Evolutionary conservation across 106 monocot species (phyloP).

Genomic region (Posidonia australis): DNA sequence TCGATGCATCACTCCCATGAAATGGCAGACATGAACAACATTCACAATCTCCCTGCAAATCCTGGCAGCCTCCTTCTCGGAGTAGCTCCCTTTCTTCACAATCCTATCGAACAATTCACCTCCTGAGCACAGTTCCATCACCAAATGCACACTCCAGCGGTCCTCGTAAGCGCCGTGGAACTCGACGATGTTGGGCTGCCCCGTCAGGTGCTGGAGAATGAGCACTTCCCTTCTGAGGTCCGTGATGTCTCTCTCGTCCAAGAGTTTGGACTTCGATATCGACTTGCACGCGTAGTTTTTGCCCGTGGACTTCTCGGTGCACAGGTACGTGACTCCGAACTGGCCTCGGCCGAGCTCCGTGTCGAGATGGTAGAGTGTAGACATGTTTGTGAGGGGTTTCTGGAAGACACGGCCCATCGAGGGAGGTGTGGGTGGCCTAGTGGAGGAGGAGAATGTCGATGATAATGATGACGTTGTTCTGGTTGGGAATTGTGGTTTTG

Average conservation of each 20-base stretch:
- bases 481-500: neutral
- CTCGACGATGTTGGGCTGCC: conserved; percentile 25
- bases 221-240: conserved; percentile 13
- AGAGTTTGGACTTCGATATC: conserved; percentile 7
- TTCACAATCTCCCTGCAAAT: conserved; percentile 19
- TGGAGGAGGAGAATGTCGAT: neutral
- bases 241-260: conserved; percentile 2
- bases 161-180: conserved; percentile 25
- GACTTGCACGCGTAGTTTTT: conserved; percentile 18
- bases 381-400: conserved; percentile 7
- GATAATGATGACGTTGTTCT: neutral
- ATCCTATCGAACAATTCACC: conserved; percentile 26
- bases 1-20: conserved; percentile 25
- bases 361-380: conserved; percentile 7
- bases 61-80: conserved; percentile 19
- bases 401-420: conserved; percentile 4
- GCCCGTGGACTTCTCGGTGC: conserved; percentile 17
- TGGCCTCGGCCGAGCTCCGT: conserved; percentile 19
- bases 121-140: conserved; percentile 24
- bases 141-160: conserved; percentile 4
- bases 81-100: conserved; percentile 16
- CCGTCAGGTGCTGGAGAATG: conserved; percentile 20
- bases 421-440: neutral
- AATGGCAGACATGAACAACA: conserved; percentile 25
- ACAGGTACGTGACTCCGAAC: conserved; percentile 26